Evolutionary conservation across 192 early-diverging fungal species (phyloP), one percentile per base, ranked within the genome.

Genomic region (Mortierella claussenii): DNA sequence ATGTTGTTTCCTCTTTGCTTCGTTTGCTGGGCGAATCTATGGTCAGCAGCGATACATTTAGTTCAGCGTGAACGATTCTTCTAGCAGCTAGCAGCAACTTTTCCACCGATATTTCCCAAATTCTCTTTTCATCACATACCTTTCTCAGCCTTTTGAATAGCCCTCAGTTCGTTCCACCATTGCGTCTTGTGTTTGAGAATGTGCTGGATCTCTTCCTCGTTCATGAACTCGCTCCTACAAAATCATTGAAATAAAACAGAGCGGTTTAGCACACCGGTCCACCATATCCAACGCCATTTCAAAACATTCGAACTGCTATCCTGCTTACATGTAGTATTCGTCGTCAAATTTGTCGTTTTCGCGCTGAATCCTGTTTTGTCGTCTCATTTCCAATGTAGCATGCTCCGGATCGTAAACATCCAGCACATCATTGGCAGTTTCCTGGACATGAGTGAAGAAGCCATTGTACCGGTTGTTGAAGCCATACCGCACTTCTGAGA

Each of bases 291-390:
- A 45, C 6, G 5, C 4, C 15, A 45, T 45, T 13, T 3, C 12
- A 17, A 0, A 44, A 5, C 31, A 24, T 48, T n/a, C 15, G 43
- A 23, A 4, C 13, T 30, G 23, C 11, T 11, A 54, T 21, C 15
- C 18, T 17, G 76, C 87, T 66, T 80, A 89, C 86, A 95, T 89
- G 69, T 97, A 99, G 68, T 98, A 86, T 26, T 96, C 96, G 26
- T 91, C 89, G 68, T 98, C 92, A 81, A 99, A 99, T 51, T 93
- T 94, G 20, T 74, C 70, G 44, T 99, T 88, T 60, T 99, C 96
- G 1, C 69, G 69, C 7, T 83, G 80, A 7, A 93, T 71, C 23
- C 96, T 81, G 33, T 87, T 81, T 18, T 83, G 60, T 2, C 90
- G 83, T 17, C 96, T 83, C 1, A 64, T 63, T 55, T 82, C 79